A percentile compares a stretch with the other conserved stretches of the same genome.
phyloP scores from a whole-genome alignment of 345 rosid species.

The Ceriops tagal region DNA sequence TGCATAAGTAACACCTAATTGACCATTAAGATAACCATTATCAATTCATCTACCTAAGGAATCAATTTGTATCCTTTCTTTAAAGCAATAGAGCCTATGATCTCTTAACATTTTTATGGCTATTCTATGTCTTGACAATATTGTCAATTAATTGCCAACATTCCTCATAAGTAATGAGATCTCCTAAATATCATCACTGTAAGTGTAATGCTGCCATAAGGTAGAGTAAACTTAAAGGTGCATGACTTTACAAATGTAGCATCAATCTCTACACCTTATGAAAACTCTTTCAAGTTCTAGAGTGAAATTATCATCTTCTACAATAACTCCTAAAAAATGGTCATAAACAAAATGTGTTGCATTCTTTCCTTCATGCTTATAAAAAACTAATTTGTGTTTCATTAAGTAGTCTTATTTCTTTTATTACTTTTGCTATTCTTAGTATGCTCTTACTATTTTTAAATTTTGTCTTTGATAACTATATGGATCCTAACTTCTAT shows the following conservation, averaged over 20 bases:
- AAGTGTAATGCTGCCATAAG: conserved; percentile 84
- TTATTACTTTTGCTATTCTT: too few species aligned
- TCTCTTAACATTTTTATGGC: conserved; percentile 72
- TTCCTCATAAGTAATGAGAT: conserved; percentile 84
- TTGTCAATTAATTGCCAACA: conserved; percentile 88
- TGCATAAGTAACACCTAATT: conserved; percentile 62
- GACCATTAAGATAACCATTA: conserved; percentile 74
- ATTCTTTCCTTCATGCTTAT: conserved; percentile 81
- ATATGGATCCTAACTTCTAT: too few species aligned
- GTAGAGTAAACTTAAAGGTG: conserved; percentile 37
- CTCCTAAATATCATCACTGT: conserved; percentile 80
- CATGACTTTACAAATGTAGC: conserved; percentile 55
- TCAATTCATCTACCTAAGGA: conserved; percentile 58
- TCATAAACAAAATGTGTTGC: conserved; percentile 73
- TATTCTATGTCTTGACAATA: conserved; percentile 55
- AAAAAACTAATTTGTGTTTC: conserved; percentile 37
- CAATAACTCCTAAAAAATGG: conserved; percentile 68
- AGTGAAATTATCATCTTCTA: conserved; percentile 71
- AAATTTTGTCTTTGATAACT: too few species aligned
- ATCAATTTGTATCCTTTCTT: conserved; percentile 57
- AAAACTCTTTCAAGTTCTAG: conserved; percentile 65
- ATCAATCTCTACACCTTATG: conserved; percentile 56
- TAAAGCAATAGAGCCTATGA: conserved; percentile 58
- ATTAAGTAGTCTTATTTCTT: too few species aligned
- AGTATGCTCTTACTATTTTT: too few species aligned